Evolutionary conservation across 208 protist species (phyloP).

Genomic region (Leishmania tarentolae): DNA sequence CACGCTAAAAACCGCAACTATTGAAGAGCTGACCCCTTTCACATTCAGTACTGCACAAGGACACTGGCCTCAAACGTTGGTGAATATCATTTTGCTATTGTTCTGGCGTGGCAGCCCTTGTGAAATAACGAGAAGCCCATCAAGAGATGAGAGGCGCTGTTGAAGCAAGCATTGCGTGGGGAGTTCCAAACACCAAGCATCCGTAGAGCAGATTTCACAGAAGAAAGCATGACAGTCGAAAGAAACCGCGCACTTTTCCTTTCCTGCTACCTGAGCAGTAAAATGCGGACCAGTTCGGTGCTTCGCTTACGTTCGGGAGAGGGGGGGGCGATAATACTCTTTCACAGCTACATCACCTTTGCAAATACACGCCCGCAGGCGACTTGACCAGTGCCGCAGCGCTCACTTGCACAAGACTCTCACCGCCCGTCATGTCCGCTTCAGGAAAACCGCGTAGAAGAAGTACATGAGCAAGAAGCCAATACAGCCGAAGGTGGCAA

Average conservation of each 20-base stretch:
- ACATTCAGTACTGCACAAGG: not conserved
- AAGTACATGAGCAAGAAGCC: constrained; percentile 51
- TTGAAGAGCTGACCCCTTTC: not conserved
- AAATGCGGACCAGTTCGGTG: not conserved
- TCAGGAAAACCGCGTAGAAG: constrained; percentile 28
- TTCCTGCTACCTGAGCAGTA: not conserved
- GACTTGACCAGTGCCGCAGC: not conserved
- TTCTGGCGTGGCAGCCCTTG: not conserved
- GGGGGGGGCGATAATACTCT: not conserved
- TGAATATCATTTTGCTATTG: no score
- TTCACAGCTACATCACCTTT: not conserved
- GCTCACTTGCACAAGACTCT: not conserved
- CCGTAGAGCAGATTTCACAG: not conserved
- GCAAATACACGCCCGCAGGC: not conserved
- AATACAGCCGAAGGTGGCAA: constrained; percentile 31
- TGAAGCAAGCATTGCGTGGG: not conserved
- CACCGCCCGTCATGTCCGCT: not conserved
- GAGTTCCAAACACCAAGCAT: not conserved
- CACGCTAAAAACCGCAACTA: not conserved
- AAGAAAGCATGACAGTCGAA: not conserved
- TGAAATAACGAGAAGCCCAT: not conserved
- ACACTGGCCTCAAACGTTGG: not conserved
- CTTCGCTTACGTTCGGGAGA: not conserved
- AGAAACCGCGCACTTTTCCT: not conserved
- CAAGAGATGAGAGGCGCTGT: not conserved